Evolutionary conservation across 495 filamentous ascomycete genomes (phyloP).

Genomic region (Xylaria venustula): DNA sequence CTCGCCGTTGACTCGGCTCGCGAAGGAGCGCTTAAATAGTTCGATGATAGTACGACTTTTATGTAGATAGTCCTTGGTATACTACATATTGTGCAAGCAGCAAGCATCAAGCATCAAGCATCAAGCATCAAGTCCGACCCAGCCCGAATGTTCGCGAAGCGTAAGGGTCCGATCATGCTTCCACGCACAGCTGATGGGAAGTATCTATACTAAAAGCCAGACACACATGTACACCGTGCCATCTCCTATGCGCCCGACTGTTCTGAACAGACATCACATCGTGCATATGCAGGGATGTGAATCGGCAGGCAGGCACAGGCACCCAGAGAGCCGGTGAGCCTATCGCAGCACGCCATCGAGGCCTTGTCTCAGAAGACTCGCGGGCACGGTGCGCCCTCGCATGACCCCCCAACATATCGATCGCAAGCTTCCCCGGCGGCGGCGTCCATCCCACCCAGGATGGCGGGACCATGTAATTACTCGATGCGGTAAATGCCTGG

Average conservation of each 20-base stretch:
- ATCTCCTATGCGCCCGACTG: background rate
- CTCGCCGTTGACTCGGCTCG: background rate
- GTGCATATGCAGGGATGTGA: constrained; percentile 10
- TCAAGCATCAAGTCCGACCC: no score
- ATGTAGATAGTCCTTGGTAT: background rate
- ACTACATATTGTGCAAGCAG: background rate
- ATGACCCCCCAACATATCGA: constrained; percentile 9
- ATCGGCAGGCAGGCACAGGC: constrained; percentile 4
- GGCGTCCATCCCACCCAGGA: constrained; percentile 5
- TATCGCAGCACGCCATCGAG: constrained; percentile 1
- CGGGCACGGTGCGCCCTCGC: background rate
- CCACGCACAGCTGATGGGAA: background rate
- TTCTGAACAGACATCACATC: background rate
- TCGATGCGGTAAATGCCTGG: background rate
- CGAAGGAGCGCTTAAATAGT: background rate
- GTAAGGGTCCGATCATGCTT: background rate
- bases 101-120: background rate
- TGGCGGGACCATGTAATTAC: background rate
- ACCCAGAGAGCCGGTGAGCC: background rate
- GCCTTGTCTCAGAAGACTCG: background rate
- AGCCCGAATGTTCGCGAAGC: background rate
- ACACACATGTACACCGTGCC: background rate
- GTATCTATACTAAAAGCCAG: background rate
- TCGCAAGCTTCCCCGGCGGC: constrained; percentile 6
- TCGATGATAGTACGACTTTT: background rate